These are phyloP conservation scores for Pseudogymnoascus sp. DNA, from an alignment of 2,329 filamentous ascomycete species.

Conservation along the genomic window DNA sequence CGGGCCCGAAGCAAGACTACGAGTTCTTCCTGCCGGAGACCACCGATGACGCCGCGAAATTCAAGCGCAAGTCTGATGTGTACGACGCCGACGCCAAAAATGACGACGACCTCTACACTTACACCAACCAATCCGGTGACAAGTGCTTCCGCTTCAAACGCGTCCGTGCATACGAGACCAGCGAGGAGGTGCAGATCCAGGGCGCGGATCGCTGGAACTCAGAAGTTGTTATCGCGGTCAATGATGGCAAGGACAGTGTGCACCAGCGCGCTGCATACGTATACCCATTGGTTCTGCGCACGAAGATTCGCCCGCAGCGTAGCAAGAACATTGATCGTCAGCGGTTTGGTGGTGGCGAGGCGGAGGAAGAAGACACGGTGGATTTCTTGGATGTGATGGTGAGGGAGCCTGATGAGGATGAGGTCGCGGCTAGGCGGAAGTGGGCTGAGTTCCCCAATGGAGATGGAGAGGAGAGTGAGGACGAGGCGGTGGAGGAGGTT, in stretches of 20 bases:
- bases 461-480: conserved; percentile 22
- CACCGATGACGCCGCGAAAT: conserved; percentile 40
- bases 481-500: conserved; percentile 14
- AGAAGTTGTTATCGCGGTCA: conserved; percentile 53
- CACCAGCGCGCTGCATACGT: conserved; percentile 55
- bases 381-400: conserved; percentile 50
- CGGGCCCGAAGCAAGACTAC: conserved; percentile 54
- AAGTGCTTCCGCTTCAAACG: conserved; percentile 54
- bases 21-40: conserved; percentile 56
- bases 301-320: conserved; percentile 53
- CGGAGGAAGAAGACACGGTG: conserved; percentile 42
- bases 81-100: conserved; percentile 45
- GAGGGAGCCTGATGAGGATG: conserved; percentile 47
- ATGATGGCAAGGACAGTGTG: conserved; percentile 44
- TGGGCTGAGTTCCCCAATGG: conserved; percentile 36
- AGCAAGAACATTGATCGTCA: conserved; percentile 53
- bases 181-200: conserved; percentile 42
- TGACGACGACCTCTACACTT: conserved; percentile 47
- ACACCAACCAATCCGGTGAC: conserved; percentile 37
- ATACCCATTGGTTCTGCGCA: conserved; percentile 60
- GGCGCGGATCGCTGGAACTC: conserved; percentile 55
- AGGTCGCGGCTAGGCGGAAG: conserved; percentile 42
- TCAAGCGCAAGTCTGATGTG: conserved; percentile 54
- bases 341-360: conserved; percentile 16
- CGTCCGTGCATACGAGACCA: conserved; percentile 57